Evolutionary conservation across 2,329 filamentous ascomycete genomes (phyloP).

Genomic region (Phialophora chinensis): DNA sequence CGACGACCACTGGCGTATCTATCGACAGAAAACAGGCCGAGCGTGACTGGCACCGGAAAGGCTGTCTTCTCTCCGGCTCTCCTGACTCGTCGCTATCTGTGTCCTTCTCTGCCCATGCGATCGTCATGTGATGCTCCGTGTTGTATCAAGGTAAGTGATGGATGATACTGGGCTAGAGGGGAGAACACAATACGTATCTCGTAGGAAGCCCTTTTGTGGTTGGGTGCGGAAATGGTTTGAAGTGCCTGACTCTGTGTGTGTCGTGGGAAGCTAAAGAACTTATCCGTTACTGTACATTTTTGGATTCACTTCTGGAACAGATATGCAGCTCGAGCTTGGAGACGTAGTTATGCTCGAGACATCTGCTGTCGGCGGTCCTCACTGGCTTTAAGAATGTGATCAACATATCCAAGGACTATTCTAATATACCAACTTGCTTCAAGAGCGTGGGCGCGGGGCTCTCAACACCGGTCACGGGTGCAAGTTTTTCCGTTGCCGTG

Average conservation of each 20-base stretch:
- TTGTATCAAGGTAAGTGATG: background rate
- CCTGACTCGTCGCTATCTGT: background rate
- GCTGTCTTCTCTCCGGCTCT: background rate
- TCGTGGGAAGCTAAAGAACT: background rate
- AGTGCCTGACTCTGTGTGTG: background rate
- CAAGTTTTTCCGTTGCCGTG: background rate
- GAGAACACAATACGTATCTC: background rate
- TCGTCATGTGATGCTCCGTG: background rate
- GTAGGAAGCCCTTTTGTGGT: background rate
- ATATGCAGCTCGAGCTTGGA: background rate
- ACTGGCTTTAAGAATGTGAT: background rate
- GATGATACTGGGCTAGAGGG: background rate
- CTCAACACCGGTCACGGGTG: background rate
- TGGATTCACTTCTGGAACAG: background rate
- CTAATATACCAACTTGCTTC: too few species aligned
- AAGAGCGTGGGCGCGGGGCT: background rate
- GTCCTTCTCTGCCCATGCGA: background rate
- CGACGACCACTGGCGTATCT: background rate
- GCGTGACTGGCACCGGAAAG: background rate
- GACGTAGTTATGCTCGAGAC: background rate
- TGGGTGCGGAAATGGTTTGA: background rate
- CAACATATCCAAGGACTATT: background rate
- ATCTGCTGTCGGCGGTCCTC: background rate
- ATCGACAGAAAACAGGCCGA: background rate
- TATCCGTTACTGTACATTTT: background rate